Conservation (phyloP, 2,329 filamentous ascomycete species). For the Xylaria sp. region DNA sequence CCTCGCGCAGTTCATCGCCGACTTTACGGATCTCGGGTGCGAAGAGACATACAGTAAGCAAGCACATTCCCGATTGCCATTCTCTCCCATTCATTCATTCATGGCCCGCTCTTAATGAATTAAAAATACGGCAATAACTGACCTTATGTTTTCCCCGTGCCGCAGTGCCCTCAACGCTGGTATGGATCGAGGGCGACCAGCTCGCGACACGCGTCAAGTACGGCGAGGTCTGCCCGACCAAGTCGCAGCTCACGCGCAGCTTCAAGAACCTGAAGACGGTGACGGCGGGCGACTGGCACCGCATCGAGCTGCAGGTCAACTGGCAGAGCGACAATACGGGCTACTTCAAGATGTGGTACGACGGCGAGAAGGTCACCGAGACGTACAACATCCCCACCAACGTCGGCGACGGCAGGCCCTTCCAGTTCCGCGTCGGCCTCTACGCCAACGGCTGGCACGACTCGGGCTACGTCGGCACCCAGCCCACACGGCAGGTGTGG, state of each 20-base stretch:
- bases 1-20: slow-evolving; percentile 63
- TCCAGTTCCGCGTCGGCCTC: slow-evolving; percentile 60
- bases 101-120: not conserved
- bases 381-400: slow-evolving; percentile 56
- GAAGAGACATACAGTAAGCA: slow-evolving; percentile 54
- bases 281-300: slow-evolving; percentile 59
- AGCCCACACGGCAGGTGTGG: slow-evolving; percentile 58
- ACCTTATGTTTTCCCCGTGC: not conserved
- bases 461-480: slow-evolving; percentile 45
- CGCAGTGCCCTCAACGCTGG: slow-evolving; percentile 58
- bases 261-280: slow-evolving; percentile 54
- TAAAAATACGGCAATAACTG: not conserved
- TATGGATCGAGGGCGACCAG: slow-evolving; percentile 58
- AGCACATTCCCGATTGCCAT: not conserved
- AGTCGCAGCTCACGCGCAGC: slow-evolving; percentile 47
- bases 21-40: slow-evolving; percentile 57
- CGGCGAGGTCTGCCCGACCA: slow-evolving; percentile 52
- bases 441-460: slow-evolving; percentile 64
- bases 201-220: slow-evolving; percentile 57
- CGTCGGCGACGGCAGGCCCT: slow-evolving; percentile 55
- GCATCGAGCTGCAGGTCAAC: slow-evolving; percentile 57
- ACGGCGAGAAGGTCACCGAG: slow-evolving; percentile 58
- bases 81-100: not conserved
- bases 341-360: slow-evolving; percentile 60
- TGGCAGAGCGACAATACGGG: slow-evolving; percentile 59